Evolutionary conservation across 768 basidiomycete genomes (phyloP).

Genomic region (Tubosaeta brunneosetosa): DNA sequence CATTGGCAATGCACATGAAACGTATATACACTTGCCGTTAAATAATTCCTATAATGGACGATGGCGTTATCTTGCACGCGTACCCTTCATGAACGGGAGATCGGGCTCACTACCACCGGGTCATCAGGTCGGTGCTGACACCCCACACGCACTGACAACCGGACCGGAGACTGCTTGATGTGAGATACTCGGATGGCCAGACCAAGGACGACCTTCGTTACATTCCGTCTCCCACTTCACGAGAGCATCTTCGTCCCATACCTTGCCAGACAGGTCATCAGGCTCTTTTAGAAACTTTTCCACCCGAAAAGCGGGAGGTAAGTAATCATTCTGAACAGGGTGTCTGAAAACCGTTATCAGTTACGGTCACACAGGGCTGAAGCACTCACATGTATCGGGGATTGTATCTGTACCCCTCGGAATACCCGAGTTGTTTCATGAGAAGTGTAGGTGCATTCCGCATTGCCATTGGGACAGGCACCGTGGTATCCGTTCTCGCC

Average conservation of each 20-base stretch:
- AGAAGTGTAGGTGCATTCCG: slow-evolving; percentile 74
- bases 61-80: background rate
- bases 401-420: slow-evolving; percentile 59
- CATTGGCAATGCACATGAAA: background rate
- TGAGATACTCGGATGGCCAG: slow-evolving; percentile 31
- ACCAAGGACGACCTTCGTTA: slow-evolving; percentile 48
- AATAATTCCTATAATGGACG: background rate
- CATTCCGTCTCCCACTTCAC: slow-evolving; percentile 49
- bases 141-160: background rate
- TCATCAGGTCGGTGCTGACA: background rate
- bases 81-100: background rate
- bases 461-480: slow-evolving; percentile 65
- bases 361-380: background rate
- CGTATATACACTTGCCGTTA: background rate
- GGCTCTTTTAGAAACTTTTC: slow-evolving; percentile 42
- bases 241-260: slow-evolving; percentile 60
- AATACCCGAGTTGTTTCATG: slow-evolving; percentile 69
- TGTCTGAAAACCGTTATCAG: slow-evolving; percentile 37
- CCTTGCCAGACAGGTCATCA: slow-evolving; percentile 42
- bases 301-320: slow-evolving; percentile 46
- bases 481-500: slow-evolving; percentile 46
- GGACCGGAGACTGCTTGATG: background rate
- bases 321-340: slow-evolving; percentile 60
- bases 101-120: background rate
- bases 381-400: slow-evolving; percentile 49